Percentiles rank a stretch among this genome's conserved stretches.
Conservation (phyloP, 345 rosid species). For the Eucalyptus cladocalyx region DNA sequence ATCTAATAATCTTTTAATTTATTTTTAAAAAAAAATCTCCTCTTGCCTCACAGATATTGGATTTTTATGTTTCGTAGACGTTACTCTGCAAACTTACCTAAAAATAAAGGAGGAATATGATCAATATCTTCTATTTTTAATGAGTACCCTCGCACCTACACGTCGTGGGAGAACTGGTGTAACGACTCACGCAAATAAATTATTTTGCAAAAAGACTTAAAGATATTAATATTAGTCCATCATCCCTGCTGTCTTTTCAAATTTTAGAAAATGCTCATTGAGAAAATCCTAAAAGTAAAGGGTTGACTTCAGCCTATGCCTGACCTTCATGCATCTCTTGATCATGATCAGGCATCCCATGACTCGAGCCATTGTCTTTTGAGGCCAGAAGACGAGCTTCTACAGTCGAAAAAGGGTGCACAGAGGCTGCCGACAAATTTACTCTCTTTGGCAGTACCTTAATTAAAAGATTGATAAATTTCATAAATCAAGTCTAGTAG, state of each 20-base stretch:
- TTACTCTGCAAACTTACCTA: neutral
- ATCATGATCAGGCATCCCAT: neutral
- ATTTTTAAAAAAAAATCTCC: neutral
- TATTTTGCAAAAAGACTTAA: neutral
- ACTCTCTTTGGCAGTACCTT: neutral
- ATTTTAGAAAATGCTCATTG: neutral
- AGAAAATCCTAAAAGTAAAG: neutral
- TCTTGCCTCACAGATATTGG: neutral
- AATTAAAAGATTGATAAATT: neutral
- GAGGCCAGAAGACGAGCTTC: neutral
- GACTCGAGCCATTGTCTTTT: neutral
- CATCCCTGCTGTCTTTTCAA: neutral
- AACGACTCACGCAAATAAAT: neutral
- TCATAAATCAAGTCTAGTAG: neutral
- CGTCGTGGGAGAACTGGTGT: neutral
- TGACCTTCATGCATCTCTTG: neutral
- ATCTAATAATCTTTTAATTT: neutral
- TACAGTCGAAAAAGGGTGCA: neutral
- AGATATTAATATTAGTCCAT: neutral
- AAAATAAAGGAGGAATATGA: neutral
- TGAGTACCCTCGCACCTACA: neutral
- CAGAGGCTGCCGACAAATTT: neutral
- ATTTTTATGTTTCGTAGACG: neutral
- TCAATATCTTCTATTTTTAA: neutral
- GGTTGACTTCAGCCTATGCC: neutral